Conservation (phyloP, 768 basidiomycete species). For the Trametes gibbosa region DNA sequence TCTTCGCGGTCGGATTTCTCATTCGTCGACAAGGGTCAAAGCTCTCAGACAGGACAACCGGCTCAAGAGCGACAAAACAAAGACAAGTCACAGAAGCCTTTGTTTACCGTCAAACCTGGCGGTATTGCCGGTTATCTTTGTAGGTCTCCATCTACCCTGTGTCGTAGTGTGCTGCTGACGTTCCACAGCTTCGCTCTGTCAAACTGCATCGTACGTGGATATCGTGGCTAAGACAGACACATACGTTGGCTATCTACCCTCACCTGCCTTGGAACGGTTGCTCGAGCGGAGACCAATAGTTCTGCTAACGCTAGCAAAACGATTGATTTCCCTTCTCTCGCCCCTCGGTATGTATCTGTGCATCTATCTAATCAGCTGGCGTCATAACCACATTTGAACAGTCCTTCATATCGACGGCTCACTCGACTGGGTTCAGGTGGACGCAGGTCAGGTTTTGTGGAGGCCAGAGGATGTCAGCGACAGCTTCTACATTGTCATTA, state of each 20-base stretch:
- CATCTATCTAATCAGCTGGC: background rate
- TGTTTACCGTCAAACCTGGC: conserved; percentile 96
- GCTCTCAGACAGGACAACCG: conserved; percentile 2
- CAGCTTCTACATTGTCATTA: conserved; percentile 97
- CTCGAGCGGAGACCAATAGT: conserved; percentile 96
- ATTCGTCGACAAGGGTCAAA: conserved; percentile 6
- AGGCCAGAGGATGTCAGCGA: conserved; percentile 87
- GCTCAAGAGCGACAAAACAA: conserved; percentile 32
- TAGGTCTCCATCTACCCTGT: conserved; percentile 28
- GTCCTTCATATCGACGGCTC: conserved; percentile 97
- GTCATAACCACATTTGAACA: conserved; percentile 27
- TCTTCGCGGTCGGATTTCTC: conserved; percentile 13
- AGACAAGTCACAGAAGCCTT: conserved; percentile 52
- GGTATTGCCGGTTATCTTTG: conserved; percentile 97
- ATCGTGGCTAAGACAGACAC: conserved; percentile 96
- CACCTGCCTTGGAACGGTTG: conserved; percentile 82
- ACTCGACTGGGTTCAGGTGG: conserved; percentile 97
- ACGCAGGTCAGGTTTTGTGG: conserved; percentile 94
- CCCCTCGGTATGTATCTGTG: conserved; percentile 66
- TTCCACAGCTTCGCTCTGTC: conserved; percentile 75
- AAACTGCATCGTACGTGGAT: conserved; percentile 92
- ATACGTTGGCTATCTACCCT: conserved; percentile 95
- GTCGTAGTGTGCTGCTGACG: background rate
- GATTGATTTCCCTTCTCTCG: conserved; percentile 92
- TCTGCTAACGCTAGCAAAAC: conserved; percentile 89